Evolutionary conservation across 108 stramenopile genomes (phyloP).

Genomic region (Cyclotella cryptica): DNA sequence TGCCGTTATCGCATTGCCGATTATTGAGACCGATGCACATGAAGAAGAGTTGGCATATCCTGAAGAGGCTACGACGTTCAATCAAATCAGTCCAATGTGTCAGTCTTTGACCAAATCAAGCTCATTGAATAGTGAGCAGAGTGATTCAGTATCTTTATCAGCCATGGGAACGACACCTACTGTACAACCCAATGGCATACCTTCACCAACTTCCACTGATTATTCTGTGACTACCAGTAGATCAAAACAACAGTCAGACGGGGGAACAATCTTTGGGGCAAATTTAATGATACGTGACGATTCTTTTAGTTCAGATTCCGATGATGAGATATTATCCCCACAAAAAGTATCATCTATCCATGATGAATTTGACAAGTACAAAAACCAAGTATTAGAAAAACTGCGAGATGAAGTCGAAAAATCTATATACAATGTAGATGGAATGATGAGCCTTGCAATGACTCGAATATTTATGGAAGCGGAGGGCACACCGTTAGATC

Average conservation of each 20-base stretch:
- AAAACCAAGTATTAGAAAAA: constrained; percentile 73
- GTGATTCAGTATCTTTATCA: background rate
- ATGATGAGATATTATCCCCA: constrained; percentile 19
- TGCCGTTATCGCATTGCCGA: too few relatives aligned
- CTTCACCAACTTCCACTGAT: constrained; percentile 17
- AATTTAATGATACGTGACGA: constrained; percentile 40
- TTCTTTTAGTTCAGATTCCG: constrained; percentile 35
- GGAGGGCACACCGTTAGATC: constrained; percentile 53
- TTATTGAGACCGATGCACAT: too few relatives aligned
- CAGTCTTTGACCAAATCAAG: background rate
- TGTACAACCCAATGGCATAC: background rate
- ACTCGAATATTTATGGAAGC: constrained; percentile 76
- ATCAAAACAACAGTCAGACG: constrained; percentile 20
- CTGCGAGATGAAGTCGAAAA: constrained; percentile 73
- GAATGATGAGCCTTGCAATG: constrained; percentile 85
- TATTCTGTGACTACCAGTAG: background rate
- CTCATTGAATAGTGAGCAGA: background rate
- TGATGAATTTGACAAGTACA: constrained; percentile 85
- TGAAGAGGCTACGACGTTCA: background rate
- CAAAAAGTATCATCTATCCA: constrained; percentile 5
- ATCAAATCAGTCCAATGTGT: background rate
- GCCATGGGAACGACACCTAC: background rate
- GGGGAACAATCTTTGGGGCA: constrained; percentile 12
- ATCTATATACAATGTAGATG: constrained; percentile 64
- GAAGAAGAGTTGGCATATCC: background rate